Conservation (phyloP, 306 rosid genomes). For the Casuarina glauca region DNA sequence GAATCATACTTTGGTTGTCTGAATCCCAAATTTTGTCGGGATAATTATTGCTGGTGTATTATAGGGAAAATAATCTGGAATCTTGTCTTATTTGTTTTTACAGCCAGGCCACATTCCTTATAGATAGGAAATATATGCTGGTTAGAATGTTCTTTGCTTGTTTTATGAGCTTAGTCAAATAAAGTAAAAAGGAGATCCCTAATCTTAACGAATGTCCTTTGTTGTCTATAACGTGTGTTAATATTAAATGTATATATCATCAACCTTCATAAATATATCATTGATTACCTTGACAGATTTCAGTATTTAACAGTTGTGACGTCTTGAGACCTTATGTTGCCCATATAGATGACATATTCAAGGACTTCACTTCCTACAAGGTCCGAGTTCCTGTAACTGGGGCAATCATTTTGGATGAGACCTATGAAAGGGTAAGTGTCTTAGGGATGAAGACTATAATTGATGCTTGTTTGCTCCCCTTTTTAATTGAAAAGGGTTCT, state of each 20-base stretch:
- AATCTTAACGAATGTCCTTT: neutral
- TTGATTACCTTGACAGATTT: slow-evolving; percentile 54
- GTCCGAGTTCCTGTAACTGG: slow-evolving; percentile 98
- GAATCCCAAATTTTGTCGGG: neutral
- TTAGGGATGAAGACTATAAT: slow-evolving; percentile 8
- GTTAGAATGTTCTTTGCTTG: neutral
- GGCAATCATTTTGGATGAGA: slow-evolving; percentile 94
- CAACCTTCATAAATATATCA: slow-evolving; percentile 8
- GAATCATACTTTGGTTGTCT: neutral
- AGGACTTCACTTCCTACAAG: slow-evolving; percentile 97
- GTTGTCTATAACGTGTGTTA: neutral
- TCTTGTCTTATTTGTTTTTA: neutral
- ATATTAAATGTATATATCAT: neutral
- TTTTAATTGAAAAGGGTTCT: neutral
- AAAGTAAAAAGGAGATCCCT: neutral
- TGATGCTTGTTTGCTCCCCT: neutral
- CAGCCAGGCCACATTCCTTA: neutral
- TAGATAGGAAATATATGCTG: neutral
- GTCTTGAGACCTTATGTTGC: slow-evolving; percentile 94
- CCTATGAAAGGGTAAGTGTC: slow-evolving; percentile 84
- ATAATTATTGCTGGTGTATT: neutral
- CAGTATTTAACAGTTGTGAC: slow-evolving; percentile 92
- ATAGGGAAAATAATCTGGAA: neutral
- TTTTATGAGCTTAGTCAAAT: neutral
- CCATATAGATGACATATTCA: slow-evolving; percentile 90